Evolutionary conservation across 495 filamentous ascomycete species (phyloP).

Genomic region (Daldinia caldariorum): DNA sequence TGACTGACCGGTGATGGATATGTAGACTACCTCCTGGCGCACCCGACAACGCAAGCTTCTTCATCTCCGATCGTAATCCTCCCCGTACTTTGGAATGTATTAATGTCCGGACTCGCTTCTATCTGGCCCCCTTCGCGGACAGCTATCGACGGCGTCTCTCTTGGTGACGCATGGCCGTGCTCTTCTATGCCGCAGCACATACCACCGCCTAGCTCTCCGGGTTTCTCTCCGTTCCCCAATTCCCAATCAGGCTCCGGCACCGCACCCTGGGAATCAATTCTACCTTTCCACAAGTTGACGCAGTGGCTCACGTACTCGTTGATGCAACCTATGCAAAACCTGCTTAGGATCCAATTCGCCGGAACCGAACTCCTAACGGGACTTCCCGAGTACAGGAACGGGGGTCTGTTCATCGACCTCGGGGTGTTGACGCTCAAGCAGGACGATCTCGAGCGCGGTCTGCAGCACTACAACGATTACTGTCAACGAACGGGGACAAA

Average conservation of each 20-base stretch:
- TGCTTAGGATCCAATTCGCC: conserved; percentile 79
- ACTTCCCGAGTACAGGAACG: conserved; percentile 88
- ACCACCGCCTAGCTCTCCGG: conserved; percentile 58
- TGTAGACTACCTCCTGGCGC: conserved; percentile 89
- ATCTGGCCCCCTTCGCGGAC: conserved; percentile 94
- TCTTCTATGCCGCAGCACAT: conserved; percentile 78
- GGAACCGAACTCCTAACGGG: conserved; percentile 83
- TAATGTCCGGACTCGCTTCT: conserved; percentile 85
- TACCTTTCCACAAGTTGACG: conserved; percentile 93
- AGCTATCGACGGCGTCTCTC: conserved; percentile 83
- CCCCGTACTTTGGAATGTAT: conserved; percentile 88
- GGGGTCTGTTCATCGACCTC: conserved; percentile 83
- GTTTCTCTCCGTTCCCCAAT: conserved; percentile 59
- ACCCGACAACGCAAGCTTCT: conserved; percentile 85
- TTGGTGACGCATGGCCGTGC: conserved; percentile 96
- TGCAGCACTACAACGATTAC: conserved; percentile 77
- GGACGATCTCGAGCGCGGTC: conserved; percentile 69
- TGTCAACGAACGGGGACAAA: conserved; percentile 77
- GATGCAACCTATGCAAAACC: conserved; percentile 84
- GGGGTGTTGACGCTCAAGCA: conserved; percentile 81
- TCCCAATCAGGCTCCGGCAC: conserved; percentile 52
- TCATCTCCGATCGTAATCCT: conserved; percentile 87
- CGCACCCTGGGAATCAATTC: conserved; percentile 89
- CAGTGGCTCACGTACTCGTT: conserved; percentile 92
- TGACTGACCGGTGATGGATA: conserved; percentile 26